Evolutionary conservation across 768 basidiomycete genomes (phyloP), one percentile per base, ranked within the genome.

Genomic region (Nevesoporus exiguus): DNA sequence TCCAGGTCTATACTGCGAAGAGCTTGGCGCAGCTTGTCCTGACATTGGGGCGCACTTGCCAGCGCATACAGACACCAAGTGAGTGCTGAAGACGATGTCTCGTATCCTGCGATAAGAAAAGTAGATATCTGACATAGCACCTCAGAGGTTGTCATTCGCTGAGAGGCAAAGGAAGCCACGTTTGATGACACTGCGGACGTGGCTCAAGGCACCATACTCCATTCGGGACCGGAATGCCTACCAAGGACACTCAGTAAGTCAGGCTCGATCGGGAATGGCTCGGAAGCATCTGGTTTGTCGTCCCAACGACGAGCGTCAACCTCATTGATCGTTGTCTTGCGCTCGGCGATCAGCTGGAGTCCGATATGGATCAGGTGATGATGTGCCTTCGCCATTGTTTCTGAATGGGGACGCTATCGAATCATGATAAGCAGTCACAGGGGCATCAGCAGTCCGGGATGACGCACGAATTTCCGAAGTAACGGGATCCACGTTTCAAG

Each of bases 31-130:
- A 88, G 71, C 39, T 65, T 66, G 19, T 59, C 54, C 61, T 86
- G 85, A n/a, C 69, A 66, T 3, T 65, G 66, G 0, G 77, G 77
- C 44, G 77, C 64, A 51, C 74, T 71, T 7, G 77, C 70, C 50
- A 88, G 77, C 40, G 79, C 76, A 64, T 82, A 84, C 3, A 88
- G 72, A 51, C 79, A 79, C 84, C 84, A 88, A 7, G 82, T 76
- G 15, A 86, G 71, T 4, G 83, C 80, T 7, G 75, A 75, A 0
- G 81, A 74, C 17, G 79, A 79, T 1, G 84, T 84, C 65, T 87
- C 85, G 70, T 88, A 80, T 11, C 86, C 85, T 5, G 83, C 81
- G 14, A 80, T 75, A 29, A 86, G 73, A 64, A 86, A 85, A 0
- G 82, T 85, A 11, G 80, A 77, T 56, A 86, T 85, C 58, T 85